These are phyloP conservation scores for Pestalotiopsis sp. DNA, from an alignment of 2,329 filamentous ascomycete genomes.

Conservation along the genomic window DNA sequence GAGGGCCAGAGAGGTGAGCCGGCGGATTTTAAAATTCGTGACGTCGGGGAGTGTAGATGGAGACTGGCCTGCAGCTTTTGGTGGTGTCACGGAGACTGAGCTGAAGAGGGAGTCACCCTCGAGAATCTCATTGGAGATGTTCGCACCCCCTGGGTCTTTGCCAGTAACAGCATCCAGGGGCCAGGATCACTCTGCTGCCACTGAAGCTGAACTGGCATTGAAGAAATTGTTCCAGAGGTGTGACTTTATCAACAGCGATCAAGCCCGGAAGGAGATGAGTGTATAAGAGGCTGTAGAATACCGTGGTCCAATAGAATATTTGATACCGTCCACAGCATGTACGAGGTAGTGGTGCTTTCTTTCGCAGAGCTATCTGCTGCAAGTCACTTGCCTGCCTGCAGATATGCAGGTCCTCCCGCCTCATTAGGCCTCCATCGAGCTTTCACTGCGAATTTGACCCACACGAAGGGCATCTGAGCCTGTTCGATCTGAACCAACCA, in stretches of 20 bases:
- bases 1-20: not conserved
- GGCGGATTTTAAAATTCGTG: not conserved
- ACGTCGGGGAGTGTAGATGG: not conserved
- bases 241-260: not conserved
- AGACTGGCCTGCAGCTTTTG: not conserved
- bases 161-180: accelerated
- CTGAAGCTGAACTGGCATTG: not conserved
- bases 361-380: no score
- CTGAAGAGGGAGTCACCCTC: not conserved
- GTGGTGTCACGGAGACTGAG: not conserved
- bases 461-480: no score
- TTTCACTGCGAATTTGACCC: no score
- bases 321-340: no score
- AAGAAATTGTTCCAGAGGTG: not conserved
- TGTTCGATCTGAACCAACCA: no score
- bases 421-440: no score
- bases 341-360: no score
- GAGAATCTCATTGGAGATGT: not conserved
- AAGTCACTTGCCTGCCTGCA: no score
- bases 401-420: no score
- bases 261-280: not conserved
- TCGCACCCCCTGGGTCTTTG: not conserved
- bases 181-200: not conserved
- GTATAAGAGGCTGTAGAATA: constrained; percentile 35
- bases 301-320: not conserved